Evolutionary conservation across 495 filamentous ascomycete species (phyloP), one percentile per base, ranked within the genome.

Genomic region (Chaetomium cochliodes): DNA sequence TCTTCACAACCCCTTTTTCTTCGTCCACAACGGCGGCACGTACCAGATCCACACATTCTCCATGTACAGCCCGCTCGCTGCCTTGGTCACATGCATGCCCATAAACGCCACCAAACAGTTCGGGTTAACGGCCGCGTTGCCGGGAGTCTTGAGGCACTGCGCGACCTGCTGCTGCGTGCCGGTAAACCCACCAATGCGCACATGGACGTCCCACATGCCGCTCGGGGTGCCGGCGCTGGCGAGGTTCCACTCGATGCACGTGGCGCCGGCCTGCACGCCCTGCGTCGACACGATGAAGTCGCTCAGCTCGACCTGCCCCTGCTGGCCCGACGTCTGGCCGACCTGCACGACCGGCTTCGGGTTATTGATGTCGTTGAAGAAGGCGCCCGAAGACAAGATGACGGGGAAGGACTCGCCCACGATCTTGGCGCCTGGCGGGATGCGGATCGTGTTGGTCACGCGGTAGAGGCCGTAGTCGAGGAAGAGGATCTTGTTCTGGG

Each of bases 21-120:
- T n/a, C n/a, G n/a, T n/a, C n/a, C n/a, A n/a, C n/a, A n/a, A n/a
- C n/a, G n/a, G 78, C 80, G 9, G 20, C 28, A 67, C 69, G 15
- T 66, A 89, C 88, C 93, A 97, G 69, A 91, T 84, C 93, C 93
- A 97, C 54, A 85, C 86, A 77, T 97, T 97, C 79, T 96, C 93
- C 66, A 96, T 79, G 70, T 96, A 94, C 42, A 90, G 78, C 44
- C 76, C 76, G 49, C 82, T 84, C 2, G 85, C 91, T 28, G 81
- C 73, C 46, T 82, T 70, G 7, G 91, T 93, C 26, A 96, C 78
- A 69, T 96, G 91, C 66, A 97, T 80, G 13, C 92, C 81, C 81
- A 96, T 85, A 80, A 91, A 93, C 7, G 92, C 87, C 18, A 86
- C 90, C 70, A 85, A 83, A 70, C 89, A 92, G 0, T 70, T 80